A percentile compares a stretch with the other conserved stretches of the same genome.
These are phyloP conservation scores for Annona squamosa DNA, from an alignment of 164 flowering plant species.

Conservation along the genomic window DNA sequence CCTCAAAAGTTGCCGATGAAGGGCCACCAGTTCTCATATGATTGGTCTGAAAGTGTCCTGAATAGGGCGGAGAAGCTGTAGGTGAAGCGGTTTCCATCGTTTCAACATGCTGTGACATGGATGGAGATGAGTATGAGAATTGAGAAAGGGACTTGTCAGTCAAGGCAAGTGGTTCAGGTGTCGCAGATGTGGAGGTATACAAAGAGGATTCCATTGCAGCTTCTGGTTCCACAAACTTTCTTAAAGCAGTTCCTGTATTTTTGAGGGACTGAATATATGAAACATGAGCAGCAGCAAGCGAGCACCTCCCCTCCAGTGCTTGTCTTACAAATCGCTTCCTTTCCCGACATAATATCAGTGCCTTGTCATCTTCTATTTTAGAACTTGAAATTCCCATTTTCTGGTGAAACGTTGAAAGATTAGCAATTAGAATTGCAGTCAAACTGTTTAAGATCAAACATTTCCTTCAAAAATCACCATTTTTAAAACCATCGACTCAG, in stretches of 20 bases:
- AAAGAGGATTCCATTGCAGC: slow-evolving; percentile 51
- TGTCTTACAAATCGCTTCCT: slow-evolving; percentile 74
- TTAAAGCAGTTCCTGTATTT: slow-evolving; percentile 53
- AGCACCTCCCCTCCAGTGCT: slow-evolving; percentile 84
- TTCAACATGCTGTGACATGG: slow-evolving; percentile 53
- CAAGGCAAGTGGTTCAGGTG: slow-evolving; percentile 61
- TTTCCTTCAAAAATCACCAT: too few relatives aligned
- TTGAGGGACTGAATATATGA: slow-evolving; percentile 60
- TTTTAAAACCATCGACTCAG: too few relatives aligned
- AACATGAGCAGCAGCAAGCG: slow-evolving; percentile 77
- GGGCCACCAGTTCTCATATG: slow-evolving; percentile 54
- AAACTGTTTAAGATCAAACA: neutral
- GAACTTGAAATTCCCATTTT: slow-evolving; percentile 76
- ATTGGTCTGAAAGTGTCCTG: slow-evolving; percentile 43
- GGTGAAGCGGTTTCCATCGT: slow-evolving; percentile 42
- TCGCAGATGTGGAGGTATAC: slow-evolving; percentile 60
- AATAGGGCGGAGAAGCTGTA: slow-evolving; percentile 60
- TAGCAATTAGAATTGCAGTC: neutral
- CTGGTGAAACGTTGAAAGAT: neutral
- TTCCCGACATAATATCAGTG: slow-evolving; percentile 79
- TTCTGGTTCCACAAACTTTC: slow-evolving; percentile 71
- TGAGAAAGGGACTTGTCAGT: slow-evolving; percentile 66
- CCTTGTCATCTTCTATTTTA: slow-evolving; percentile 78
- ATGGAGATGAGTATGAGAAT: slow-evolving; percentile 59
- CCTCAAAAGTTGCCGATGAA: slow-evolving; percentile 57